Evolutionary conservation across 805 yeast species (phyloP).

Genomic region (Sporopachydermia lactativora): DNA sequence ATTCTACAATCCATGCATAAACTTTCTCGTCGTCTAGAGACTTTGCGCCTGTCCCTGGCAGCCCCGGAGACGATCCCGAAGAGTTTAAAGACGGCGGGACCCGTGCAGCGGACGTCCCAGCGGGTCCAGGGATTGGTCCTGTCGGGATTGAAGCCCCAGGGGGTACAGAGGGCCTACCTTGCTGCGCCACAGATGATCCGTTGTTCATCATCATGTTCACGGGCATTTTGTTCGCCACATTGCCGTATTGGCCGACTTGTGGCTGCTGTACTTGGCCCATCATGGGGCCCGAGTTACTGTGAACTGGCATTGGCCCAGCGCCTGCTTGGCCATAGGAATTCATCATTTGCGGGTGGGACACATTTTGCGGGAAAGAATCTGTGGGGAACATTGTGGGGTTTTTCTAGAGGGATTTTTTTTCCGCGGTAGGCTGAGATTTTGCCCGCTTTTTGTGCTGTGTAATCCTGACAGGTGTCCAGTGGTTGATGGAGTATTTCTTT

Average conservation of each 20-base stretch:
- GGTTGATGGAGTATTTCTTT: no score
- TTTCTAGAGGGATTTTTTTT: no score
- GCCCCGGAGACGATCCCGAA: no score
- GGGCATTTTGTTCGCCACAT: conserved; percentile 4
- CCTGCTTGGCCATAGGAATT: not conserved
- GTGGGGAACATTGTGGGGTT: conserved; percentile 28
- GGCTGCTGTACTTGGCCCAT: not conserved
- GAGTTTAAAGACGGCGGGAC: no score
- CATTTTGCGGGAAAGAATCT: conserved; percentile 10
- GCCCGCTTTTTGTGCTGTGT: no score
- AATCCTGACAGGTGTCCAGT: no score
- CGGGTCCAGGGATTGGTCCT: no score
- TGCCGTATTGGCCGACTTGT: not conserved
- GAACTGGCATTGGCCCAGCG: not conserved
- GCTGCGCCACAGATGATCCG: not conserved
- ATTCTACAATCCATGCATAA: conserved; percentile 78
- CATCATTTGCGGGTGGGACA: conserved; percentile 4
- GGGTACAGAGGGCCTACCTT: no score
- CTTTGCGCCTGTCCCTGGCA: conserved; percentile 18
- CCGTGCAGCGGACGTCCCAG: no score
- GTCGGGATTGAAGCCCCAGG: no score
- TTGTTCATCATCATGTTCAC: not conserved
- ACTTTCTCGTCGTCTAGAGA: conserved; percentile 69
- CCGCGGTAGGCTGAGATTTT: no score
- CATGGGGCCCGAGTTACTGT: not conserved